Evolutionary conservation across 2,329 filamentous ascomycete genomes (phyloP), one percentile per base, ranked within the genome.

Genomic region (Pseudogymnoascus destructans): DNA sequence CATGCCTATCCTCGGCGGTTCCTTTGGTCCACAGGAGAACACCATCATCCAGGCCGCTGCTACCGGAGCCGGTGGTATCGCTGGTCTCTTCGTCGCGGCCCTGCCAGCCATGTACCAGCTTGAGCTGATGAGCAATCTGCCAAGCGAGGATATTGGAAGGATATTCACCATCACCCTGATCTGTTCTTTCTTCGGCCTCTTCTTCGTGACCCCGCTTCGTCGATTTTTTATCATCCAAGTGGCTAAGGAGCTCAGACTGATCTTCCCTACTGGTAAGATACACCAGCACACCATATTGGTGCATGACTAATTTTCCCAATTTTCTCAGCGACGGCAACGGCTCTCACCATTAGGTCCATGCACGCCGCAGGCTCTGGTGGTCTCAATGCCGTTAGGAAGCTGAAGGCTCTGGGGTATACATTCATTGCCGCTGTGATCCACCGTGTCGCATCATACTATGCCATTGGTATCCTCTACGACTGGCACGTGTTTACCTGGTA

Each of bases 191-290:
- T 84, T 84, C 67, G 82, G 82, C 3, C 75, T 84, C 60, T 81
- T 82, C 68, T 81, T 83, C 63, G 78, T 78, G 55, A 81, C 80
- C 0, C 80, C 81, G 6, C 74, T 84, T 17, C 79, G 82, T 59
- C 84, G 83, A 66, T 85, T 86, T 72, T 86, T 85, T 72, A 78
- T 86, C 68, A 79, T 85, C 67, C 80, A 83, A 60, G 79, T 84
- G 10, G 79, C 79, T 2, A 74, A 80, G 8, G 79, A 84, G 69
- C 70, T 83, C 30, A 76, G 75, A 59, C 73, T 84, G 46, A 74
- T 83, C 59, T 84, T 83, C 69, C 80, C 80, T 1, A 78, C 79
- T 0, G 69, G 61, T 62, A 55, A 52, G 58, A 46, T 11, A 52
- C 10, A 25, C 38, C 25, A 30, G 25, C 30, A 23, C 15, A 17